Evolutionary conservation across 768 basidiomycete genomes (phyloP).

Genomic region (Mycena rebaudengoi): DNA sequence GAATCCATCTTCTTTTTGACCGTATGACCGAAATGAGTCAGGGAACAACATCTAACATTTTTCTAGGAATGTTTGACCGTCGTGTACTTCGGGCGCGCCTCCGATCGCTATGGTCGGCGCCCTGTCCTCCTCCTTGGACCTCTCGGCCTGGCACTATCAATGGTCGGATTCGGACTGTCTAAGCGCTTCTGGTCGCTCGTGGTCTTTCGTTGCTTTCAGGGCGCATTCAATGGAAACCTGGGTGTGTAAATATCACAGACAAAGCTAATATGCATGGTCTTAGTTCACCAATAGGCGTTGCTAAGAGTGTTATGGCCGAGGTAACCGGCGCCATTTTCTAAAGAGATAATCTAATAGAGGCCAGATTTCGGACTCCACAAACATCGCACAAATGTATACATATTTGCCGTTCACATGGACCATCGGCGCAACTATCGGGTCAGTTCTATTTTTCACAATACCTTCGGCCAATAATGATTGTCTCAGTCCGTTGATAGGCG

Average conservation of each 20-base stretch:
- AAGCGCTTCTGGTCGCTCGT: conserved; percentile 40
- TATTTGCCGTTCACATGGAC: conserved; percentile 47
- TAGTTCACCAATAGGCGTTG: too few relatives aligned
- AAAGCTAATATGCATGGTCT: not conserved
- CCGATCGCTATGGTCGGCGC: conserved; percentile 28
- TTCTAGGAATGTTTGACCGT: conserved; percentile 34
- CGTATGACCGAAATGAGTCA: too few relatives aligned
- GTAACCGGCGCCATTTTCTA: not conserved
- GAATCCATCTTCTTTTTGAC: conserved; percentile 39
- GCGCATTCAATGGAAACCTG: conserved; percentile 51
- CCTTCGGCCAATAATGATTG: not conserved
- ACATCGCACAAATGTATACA: conserved; percentile 48
- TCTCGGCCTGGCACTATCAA: conserved; percentile 38
- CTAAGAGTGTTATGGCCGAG: conserved; percentile 28
- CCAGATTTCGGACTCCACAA: conserved; percentile 48
- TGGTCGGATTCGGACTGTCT: conserved; percentile 45
- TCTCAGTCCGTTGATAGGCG: conserved; percentile 28
- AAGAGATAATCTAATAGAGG: not conserved
- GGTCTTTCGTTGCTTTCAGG: conserved; percentile 38
- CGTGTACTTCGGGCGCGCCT: conserved; percentile 34
- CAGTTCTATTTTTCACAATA: not conserved
- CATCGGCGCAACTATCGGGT: conserved; percentile 43
- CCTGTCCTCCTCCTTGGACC: conserved; percentile 38
- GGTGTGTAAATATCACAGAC: conserved; percentile 28
- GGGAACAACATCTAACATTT: too few relatives aligned